Percentiles rank a stretch among this genome's conserved stretches.
phyloP scores from a whole-genome alignment of 2,329 filamentous ascomycete genomes.

The Incumbomyces delicatus region DNA sequence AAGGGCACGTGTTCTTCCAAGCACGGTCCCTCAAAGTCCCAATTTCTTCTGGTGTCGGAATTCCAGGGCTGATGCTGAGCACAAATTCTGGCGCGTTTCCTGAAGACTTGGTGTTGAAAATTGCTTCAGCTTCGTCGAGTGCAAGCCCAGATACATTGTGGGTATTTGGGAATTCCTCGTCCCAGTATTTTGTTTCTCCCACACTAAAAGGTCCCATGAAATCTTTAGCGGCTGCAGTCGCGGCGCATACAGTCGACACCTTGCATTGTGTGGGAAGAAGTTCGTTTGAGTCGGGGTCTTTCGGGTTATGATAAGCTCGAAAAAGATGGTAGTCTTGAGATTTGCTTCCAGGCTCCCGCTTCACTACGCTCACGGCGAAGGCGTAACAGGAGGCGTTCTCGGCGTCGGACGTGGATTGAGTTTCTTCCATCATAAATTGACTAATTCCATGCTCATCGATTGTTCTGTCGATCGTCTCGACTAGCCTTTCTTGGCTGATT shows the following conservation, averaged over 20 bases:
- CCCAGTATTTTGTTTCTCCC: background rate
- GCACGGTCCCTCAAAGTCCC: background rate
- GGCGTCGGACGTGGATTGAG: background rate
- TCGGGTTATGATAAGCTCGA: background rate
- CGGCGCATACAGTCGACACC: background rate
- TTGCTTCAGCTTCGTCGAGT: background rate
- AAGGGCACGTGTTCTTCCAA: background rate
- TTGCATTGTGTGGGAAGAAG: background rate
- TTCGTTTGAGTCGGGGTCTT: background rate
- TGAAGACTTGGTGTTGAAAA: background rate
- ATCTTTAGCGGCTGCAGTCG: slow-evolving; percentile 1
- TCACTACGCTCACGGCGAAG: background rate
- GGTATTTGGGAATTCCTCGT: slow-evolving; percentile 1
- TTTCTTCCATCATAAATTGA: background rate
- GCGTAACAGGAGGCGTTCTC: background rate
- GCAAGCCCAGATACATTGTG: slow-evolving; percentile 1
- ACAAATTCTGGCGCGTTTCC: background rate
- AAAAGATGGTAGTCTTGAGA: background rate
- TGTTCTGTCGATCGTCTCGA: background rate
- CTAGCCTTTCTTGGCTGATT: background rate
- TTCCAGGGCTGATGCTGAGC: slow-evolving; percentile 3
- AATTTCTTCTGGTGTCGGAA: background rate
- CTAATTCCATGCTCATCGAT: background rate
- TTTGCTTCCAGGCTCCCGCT: background rate
- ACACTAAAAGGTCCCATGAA: background rate